Base-by-base conservation (phyloP, 2,329 filamentous ascomycete species). In the Sclerotinia borealis region DNA sequence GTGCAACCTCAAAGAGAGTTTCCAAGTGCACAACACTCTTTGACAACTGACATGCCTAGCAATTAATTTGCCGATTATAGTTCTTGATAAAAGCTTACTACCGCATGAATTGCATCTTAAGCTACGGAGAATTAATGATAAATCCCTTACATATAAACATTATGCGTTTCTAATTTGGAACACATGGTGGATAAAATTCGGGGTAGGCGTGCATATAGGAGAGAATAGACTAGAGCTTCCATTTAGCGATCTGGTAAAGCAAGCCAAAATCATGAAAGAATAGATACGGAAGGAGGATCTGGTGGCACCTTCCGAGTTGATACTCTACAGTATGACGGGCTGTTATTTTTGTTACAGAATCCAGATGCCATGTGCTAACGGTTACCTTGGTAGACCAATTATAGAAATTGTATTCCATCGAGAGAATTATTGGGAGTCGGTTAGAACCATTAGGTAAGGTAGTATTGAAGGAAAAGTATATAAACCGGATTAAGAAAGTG, bases 61-160 rank as follows among this genome's bases (percentile, higher is more conserved):
- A 36, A 51, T 22, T 22, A n/a, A 43, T 25, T 25, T 22, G 29
- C 29, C 17, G n/a, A n/a, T n/a, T n/a, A 17, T 55, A 43, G 3
- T 41, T 43, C 19, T 17, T 43, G 43, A 56, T 11, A 31, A 31
- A 51, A 11, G 17, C 25, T 43, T 29, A 22, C 37, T 29, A 22
- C 37, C 7, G 27, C 36, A 54, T 22, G 34, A 3, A 54, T 36
- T 63, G 52, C 48, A 54, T 43, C 54, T 41, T 19, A 19, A 29
- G 19, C 48, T 54, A 34, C 37, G 37, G 52, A 45, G 37, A 45
- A 56, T 56, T 45, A 45, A 56, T 51, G 56, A 59, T 29, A 17
- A 27, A 36, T 54, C 25, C 11, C n/a, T 55, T 17, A n/a, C n/a
- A n/a, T n/a, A 17, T 56, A 31, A 45, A 56, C 39, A 45, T 31